A percentile compares a stretch with the other conserved stretches of the same genome.
These are phyloP conservation scores for Graphilbum fragrans DNA, from an alignment of 2,329 filamentous ascomycete species.

Conservation along the genomic window DNA sequence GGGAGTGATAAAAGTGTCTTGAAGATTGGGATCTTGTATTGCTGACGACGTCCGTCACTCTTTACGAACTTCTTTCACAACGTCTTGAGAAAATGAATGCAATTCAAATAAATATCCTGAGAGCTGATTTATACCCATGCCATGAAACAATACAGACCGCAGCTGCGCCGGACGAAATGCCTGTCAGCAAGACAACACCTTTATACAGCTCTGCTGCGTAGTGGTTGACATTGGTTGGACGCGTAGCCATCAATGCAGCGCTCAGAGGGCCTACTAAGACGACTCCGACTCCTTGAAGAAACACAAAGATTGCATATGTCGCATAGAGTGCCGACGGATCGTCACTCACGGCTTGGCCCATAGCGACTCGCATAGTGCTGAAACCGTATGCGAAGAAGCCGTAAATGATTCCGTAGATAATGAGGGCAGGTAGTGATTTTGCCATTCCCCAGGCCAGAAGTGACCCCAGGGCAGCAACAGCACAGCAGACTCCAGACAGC, in stretches of 20 bases:
- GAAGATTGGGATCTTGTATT: too few species aligned
- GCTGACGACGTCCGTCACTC: too few species aligned
- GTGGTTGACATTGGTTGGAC: background rate
- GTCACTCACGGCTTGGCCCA: conserved; percentile 17
- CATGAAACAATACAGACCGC: background rate
- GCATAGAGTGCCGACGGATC: conserved; percentile 15
- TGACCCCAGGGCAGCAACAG: conserved; percentile 44
- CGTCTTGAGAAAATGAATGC: too few species aligned
- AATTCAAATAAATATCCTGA: too few species aligned
- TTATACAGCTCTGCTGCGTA: background rate
- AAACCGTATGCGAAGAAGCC: conserved; percentile 43
- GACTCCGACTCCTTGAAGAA: conserved; percentile 19
- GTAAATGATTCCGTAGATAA: conserved; percentile 48
- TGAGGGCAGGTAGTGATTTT: conserved; percentile 37
- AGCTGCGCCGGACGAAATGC: background rate
- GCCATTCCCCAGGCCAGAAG: conserved; percentile 50
- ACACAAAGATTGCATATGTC: conserved; percentile 17
- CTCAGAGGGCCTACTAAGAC: conserved; percentile 13
- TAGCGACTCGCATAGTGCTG: conserved; percentile 8
- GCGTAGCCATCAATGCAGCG: background rate
- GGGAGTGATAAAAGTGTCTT: too few species aligned
- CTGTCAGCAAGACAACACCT: background rate
- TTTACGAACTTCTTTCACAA: too few species aligned
- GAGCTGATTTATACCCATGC: background rate
- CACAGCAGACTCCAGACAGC: conserved; percentile 27